Percentiles rank a stretch among this genome's conserved stretches.
phyloP scores from a whole-genome alignment of 192 early-diverging fungal species.

The Backusella morwellensis region DNA sequence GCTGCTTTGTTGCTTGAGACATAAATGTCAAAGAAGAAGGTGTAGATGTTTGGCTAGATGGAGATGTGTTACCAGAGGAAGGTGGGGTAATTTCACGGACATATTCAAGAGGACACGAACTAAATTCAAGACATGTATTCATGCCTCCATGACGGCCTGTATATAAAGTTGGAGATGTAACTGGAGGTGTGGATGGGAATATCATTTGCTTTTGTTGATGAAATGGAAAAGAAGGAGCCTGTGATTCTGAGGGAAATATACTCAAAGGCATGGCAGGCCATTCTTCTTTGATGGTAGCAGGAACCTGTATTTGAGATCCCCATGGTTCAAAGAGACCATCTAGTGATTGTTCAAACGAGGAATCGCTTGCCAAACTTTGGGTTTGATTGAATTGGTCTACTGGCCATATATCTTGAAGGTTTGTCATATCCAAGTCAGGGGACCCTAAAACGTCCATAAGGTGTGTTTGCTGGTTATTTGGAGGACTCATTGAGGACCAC shows the following conservation, averaged over 20 bases:
- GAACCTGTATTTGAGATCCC: background rate
- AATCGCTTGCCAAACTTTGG: background rate
- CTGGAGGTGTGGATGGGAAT: background rate
- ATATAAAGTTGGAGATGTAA: background rate
- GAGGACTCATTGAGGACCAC: background rate
- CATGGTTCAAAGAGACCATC: conserved; percentile 1
- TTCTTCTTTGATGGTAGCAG: conserved; percentile 8
- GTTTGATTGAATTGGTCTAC: background rate
- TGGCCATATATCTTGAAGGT: background rate
- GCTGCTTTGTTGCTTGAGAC: background rate
- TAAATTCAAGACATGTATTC: background rate
- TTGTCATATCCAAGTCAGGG: background rate
- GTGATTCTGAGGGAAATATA: background rate
- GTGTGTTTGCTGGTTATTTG: background rate
- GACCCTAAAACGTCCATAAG: background rate
- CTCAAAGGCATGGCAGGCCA: background rate
- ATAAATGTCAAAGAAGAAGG: background rate
- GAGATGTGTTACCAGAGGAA: background rate
- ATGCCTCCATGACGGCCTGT: background rate
- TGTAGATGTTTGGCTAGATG: background rate
- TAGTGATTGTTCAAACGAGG: background rate
- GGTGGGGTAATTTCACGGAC: conserved; percentile 5
- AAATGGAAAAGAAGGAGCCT: background rate
- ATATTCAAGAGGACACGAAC: background rate
- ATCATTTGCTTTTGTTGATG: background rate